Percentiles rank a stretch among this genome's conserved stretches.
phyloP scores from a whole-genome alignment of 768 basidiomycete genomes.

The Chalciporus pseudorubinellus region DNA sequence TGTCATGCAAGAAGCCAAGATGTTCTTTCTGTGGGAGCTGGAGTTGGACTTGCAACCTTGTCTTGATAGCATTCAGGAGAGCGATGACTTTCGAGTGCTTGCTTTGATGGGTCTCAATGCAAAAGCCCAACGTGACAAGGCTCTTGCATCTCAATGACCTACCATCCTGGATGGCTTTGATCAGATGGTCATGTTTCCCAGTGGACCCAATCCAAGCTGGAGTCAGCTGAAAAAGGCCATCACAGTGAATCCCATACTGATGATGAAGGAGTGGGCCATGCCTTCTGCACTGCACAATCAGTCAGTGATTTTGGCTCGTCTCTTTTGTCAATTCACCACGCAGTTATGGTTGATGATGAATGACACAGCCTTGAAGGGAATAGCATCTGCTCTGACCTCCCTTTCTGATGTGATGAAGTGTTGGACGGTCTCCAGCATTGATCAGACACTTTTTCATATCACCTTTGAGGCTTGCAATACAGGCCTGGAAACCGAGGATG shows the following conservation, averaged over 20 bases:
- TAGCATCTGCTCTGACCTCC: background rate
- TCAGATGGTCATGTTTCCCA: background rate
- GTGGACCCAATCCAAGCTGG: constrained; percentile 5
- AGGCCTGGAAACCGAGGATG: background rate
- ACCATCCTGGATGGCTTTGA: background rate
- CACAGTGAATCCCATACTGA: background rate
- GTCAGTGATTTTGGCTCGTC: background rate
- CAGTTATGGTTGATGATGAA: too few relatives aligned
- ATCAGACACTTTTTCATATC: background rate
- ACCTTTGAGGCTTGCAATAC: constrained; percentile 4
- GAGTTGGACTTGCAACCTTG: too few relatives aligned
- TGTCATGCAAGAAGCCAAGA: too few relatives aligned
- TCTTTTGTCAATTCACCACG: too few relatives aligned
- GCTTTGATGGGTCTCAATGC: too few relatives aligned
- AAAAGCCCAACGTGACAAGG: too few relatives aligned
- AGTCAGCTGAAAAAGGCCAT: background rate
- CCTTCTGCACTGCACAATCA: background rate
- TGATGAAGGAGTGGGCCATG: constrained; percentile 2
- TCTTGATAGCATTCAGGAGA: too few relatives aligned
- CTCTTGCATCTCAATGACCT: background rate
- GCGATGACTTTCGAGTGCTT: too few relatives aligned
- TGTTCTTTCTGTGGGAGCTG: too few relatives aligned
- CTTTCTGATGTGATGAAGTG: constrained; percentile 10
- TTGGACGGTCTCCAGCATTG: constrained; percentile 4
- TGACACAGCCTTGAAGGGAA: background rate